Base-by-base conservation (phyloP, 1,284 basidiomycete genomes). In the Entoloma clypeatum region DNA sequence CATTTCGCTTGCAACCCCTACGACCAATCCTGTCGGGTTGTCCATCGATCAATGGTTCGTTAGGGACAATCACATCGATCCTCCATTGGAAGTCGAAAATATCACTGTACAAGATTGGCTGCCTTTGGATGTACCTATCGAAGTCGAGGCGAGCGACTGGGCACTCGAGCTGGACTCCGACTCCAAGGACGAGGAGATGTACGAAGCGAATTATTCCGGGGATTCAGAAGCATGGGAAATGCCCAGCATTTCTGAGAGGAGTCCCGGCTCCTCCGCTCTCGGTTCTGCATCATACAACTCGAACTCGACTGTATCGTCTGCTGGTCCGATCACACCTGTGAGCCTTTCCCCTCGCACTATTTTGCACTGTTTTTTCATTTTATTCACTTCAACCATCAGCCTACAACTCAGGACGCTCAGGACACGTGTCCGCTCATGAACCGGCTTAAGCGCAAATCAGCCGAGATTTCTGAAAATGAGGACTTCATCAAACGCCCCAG, bases 391-490 rank as follows among this genome's bases (percentile, higher is more conserved):
- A 33, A 10, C 6, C n/a, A 41, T 18, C 34, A 49, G 34, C 33
- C 41, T 29, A 16, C 29, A 14, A 16, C 18, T 8, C 21, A 39
- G 14, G 26, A 23, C 19, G 23, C 34, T 33, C 31, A 11, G 18
- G 47, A 50, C 19, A 26, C 32, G 25, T 36, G 44, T 3, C 47
- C 52, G 11, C 28, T 60, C 26, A 48, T 49, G 47, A 51, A 55
- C 28, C 53, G 60, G 23, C 51, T 58, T 44, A 68, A 67, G 47
- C 62, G 65, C 49, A 67, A 66, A 42, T 59, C 60, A n/a, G 47
- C 45, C 22, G 56, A 56, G 29, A 32, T 52, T 29, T 54, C 48
- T 7, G 55, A 49, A 7, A 43, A 36, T 14, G 22, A 39, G 17
- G 38, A 19, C 14, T 39, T 49, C 16, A 64, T 63, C 42, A 69